Evolutionary conservation across 2,329 filamentous ascomycete species (phyloP).

Genomic region (Stemphylium beticola): DNA sequence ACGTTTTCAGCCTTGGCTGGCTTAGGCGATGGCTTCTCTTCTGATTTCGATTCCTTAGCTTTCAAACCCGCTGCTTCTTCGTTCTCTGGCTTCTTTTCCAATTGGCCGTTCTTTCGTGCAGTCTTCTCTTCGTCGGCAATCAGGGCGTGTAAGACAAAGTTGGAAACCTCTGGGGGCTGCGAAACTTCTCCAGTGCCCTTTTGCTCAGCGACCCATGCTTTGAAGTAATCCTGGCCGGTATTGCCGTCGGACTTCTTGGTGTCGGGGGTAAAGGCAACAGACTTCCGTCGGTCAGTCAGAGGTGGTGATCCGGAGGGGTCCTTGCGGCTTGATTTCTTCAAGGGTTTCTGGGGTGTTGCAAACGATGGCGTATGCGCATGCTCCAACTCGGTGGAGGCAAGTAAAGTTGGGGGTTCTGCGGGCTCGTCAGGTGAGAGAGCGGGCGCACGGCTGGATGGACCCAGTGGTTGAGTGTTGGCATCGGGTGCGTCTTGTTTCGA

Average conservation of each 20-base stretch:
- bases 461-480: conserved; percentile 10
- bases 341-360: conserved; percentile 27
- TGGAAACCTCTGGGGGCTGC: conserved; percentile 30
- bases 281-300: conserved; percentile 55
- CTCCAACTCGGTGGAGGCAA: conserved; percentile 40
- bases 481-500: conserved; percentile 12
- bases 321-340: conserved; percentile 20
- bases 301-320: conserved; percentile 34
- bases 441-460: conserved; percentile 11
- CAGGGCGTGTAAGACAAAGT: conserved; percentile 33
- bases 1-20: conserved; percentile 1
- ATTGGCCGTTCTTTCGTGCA: conserved; percentile 19
- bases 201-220: conserved; percentile 54
- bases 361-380: conserved; percentile 13
- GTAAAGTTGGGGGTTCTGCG: conserved; percentile 28
- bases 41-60: not conserved
- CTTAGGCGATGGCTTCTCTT: conserved; percentile 1
- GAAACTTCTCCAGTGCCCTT: conserved; percentile 34
- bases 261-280: conserved; percentile 69
- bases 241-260: conserved; percentile 65
- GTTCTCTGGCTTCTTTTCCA: conserved; percentile 24
- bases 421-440: conserved; percentile 32
- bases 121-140: conserved; percentile 21
- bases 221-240: conserved; percentile 59
- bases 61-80: conserved; percentile 8